Evolutionary conservation across 2,329 filamentous ascomycete species (phyloP).

Genomic region (Aspergillus quadrilineatus): DNA sequence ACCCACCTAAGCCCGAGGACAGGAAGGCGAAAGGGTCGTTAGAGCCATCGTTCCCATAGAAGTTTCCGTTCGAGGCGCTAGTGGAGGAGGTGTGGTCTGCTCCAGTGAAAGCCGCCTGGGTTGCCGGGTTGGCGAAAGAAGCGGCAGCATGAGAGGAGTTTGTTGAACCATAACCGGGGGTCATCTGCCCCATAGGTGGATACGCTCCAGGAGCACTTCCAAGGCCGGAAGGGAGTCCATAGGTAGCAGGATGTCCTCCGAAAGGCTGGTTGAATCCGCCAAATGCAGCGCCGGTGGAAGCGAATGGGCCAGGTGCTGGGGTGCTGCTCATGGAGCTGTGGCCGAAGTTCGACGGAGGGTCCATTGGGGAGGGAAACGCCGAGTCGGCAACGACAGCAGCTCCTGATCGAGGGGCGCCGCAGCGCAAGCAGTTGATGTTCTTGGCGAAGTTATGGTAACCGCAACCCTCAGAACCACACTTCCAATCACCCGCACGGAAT

Average conservation of each 20-base stretch:
- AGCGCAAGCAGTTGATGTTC: slow-evolving; percentile 96
- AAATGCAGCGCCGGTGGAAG: slow-evolving; percentile 67
- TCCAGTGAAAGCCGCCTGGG: slow-evolving; percentile 90
- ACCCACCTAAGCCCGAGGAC: slow-evolving; percentile 57
- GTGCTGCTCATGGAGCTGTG: slow-evolving; percentile 84
- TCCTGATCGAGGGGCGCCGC: slow-evolving; percentile 88
- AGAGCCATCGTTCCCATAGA: slow-evolving; percentile 57
- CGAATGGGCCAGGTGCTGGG: slow-evolving; percentile 73
- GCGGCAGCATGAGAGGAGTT: slow-evolving; percentile 78
- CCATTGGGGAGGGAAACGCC: slow-evolving; percentile 87
- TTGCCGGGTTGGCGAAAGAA: slow-evolving; percentile 87
- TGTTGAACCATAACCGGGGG: slow-evolving; percentile 75
- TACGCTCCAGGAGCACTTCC: slow-evolving; percentile 77
- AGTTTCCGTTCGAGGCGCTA: slow-evolving; percentile 72
- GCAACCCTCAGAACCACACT: slow-evolving; percentile 95
- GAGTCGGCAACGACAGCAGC: slow-evolving; percentile 94
- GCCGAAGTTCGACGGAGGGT: slow-evolving; percentile 75
- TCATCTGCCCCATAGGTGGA: slow-evolving; percentile 65
- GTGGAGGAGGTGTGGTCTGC: slow-evolving; percentile 78
- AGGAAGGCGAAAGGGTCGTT: slow-evolving; percentile 66
- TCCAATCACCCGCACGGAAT: slow-evolving; percentile 98
- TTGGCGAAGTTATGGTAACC: slow-evolving; percentile 99
- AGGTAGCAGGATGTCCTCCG: slow-evolving; percentile 77
- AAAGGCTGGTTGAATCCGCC: slow-evolving; percentile 74
- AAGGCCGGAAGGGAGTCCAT: slow-evolving; percentile 82